phyloP scores from a whole-genome alignment of 306 rosid species.

The Begonia loranthoides region DNA sequence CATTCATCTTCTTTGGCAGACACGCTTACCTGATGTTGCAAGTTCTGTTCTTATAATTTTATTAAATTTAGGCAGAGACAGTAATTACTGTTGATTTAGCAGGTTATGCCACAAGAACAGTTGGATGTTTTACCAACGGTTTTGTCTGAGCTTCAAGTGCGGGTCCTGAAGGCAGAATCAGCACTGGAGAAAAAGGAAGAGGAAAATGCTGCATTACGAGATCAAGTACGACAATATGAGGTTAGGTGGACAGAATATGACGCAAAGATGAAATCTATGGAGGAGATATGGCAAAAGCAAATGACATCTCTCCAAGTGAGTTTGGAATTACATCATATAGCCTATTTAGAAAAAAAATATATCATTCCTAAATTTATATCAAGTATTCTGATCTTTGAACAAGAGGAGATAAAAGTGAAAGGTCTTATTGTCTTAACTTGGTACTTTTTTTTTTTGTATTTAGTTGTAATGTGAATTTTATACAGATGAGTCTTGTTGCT shows the following conservation, averaged over 20 bases:
- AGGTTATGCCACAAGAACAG: constrained; percentile 29
- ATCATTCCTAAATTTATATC: neutral
- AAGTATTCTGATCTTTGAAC: no score
- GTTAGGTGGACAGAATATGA: constrained; percentile 84
- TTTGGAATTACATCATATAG: constrained; percentile 16
- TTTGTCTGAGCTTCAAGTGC: constrained; percentile 55
- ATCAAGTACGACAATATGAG: constrained; percentile 58
- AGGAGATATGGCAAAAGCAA: constrained; percentile 90
- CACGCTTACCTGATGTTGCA: no score
- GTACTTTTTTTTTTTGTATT: neutral
- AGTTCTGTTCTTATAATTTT: no score
- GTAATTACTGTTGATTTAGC: constrained; percentile 9
- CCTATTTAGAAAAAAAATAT: neutral
- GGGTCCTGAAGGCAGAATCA: constrained; percentile 62
- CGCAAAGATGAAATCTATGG: constrained; percentile 85
- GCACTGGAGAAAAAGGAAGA: constrained; percentile 71
- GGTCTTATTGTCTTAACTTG: neutral
- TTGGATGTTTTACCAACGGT: constrained; percentile 33
- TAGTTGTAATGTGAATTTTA: constrained; percentile 1
- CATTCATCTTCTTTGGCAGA: no score
- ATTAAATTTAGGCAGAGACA: no score
- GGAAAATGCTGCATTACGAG: constrained; percentile 71
- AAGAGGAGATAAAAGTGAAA: no score
- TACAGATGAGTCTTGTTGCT: constrained; percentile 82
- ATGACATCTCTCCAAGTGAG: constrained; percentile 93